phyloP scores from a whole-genome alignment of 2,329 filamentous ascomycete species.

The Penicillium sp. region DNA sequence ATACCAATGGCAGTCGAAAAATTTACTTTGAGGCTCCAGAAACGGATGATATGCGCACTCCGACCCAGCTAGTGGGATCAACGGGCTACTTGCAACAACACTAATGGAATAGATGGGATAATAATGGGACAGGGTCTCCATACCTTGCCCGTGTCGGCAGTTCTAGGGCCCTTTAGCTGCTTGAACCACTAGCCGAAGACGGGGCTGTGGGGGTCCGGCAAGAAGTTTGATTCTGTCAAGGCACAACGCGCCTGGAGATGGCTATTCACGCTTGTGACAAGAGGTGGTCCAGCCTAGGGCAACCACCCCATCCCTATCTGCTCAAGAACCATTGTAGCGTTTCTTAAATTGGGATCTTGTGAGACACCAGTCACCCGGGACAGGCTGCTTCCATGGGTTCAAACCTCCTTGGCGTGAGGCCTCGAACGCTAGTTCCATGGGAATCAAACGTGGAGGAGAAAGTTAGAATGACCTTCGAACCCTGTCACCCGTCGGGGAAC shows the following conservation, averaged over 20 bases:
- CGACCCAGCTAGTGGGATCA: constrained; percentile 8
- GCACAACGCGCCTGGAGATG: background rate
- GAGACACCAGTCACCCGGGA: background rate
- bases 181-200: constrained; percentile 4
- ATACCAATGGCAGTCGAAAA: background rate
- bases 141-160: background rate
- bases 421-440: background rate
- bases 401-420: background rate
- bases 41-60: background rate
- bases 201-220: background rate
- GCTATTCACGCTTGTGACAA: background rate
- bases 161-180: background rate
- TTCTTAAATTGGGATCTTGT: background rate
- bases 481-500: background rate
- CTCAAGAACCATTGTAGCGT: background rate
- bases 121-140: background rate
- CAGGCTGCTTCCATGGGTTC: background rate
- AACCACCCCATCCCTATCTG: background rate
- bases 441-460: constrained; percentile 9
- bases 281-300: background rate
- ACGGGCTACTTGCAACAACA: constrained; percentile 5
- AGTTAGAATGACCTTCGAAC: constrained; percentile 8
- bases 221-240: background rate
- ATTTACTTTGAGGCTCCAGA: constrained; percentile 11
- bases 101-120: background rate